Conservation (phyloP, 768 basidiomycete species). For the Termitomyces sp. region DNA sequence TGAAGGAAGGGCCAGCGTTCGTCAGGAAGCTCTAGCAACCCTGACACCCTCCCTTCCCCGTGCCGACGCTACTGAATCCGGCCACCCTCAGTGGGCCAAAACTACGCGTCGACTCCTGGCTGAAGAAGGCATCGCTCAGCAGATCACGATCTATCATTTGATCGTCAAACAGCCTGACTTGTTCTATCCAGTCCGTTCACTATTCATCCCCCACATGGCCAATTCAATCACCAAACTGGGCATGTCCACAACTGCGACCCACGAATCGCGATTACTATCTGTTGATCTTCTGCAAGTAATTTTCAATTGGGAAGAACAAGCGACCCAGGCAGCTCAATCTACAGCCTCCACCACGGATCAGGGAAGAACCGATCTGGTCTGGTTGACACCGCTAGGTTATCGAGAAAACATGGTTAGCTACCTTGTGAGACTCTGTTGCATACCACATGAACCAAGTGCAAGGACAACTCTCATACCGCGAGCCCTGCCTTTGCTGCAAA, state of each 20-base stretch:
- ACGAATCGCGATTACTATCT: conserved; percentile 82
- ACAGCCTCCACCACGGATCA: conserved; percentile 20
- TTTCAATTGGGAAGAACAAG: conserved; percentile 89
- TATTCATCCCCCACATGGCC: conserved; percentile 93
- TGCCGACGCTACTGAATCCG: conserved; percentile 53
- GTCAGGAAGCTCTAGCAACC: conserved; percentile 82
- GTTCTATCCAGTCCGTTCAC: conserved; percentile 89
- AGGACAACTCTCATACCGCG: conserved; percentile 54
- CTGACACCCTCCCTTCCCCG: conserved; percentile 80
- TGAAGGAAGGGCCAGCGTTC: conserved; percentile 75
- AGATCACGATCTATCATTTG: conserved; percentile 84
- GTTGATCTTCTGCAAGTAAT: conserved; percentile 92
- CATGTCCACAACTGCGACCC: conserved; percentile 64
- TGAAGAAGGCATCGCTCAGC: conserved; percentile 80
- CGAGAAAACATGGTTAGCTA: conserved; percentile 94
- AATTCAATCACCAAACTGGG: conserved; percentile 87
- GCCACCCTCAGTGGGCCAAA: conserved; percentile 79
- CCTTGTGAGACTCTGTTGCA: conserved; percentile 86
- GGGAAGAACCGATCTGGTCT: conserved; percentile 34
- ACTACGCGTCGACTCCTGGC: conserved; percentile 81
- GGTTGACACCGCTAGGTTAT: conserved; percentile 77
- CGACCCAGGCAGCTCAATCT: conserved; percentile 28
- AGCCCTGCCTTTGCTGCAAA: conserved; percentile 65
- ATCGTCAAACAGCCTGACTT: conserved; percentile 88
- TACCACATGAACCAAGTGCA: conserved; percentile 53